Evolutionary conservation across 495 filamentous ascomycete genomes (phyloP).

Genomic region (Delitschia confertaspora): DNA sequence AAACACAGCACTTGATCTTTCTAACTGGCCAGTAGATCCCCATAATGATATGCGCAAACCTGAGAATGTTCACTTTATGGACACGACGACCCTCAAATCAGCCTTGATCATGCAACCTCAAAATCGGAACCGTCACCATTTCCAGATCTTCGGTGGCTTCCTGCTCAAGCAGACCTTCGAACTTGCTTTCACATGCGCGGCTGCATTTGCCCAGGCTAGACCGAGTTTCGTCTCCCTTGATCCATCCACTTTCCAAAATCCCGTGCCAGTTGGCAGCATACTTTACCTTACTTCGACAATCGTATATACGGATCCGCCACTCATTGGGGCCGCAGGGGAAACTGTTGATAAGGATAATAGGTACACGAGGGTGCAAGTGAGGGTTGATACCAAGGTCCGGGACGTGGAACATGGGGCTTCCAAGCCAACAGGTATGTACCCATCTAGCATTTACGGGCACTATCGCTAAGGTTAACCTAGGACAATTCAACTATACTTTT

Average conservation of each 20-base stretch:
- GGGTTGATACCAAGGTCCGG: constrained; percentile 67
- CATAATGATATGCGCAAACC: constrained; percentile 50
- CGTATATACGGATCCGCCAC: constrained; percentile 64
- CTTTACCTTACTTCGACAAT: constrained; percentile 71
- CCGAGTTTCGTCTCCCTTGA: constrained; percentile 73
- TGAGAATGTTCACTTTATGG: constrained; percentile 57
- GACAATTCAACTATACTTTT: constrained; percentile 84
- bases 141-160: constrained; percentile 87
- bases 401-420: constrained; percentile 68
- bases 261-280: constrained; percentile 75
- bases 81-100: constrained; percentile 54
- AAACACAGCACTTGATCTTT: neutral
- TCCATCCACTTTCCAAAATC: constrained; percentile 74
- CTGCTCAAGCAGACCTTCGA: constrained; percentile 76
- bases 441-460: too few species aligned
- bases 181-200: constrained; percentile 81
- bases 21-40: constrained; percentile 47
- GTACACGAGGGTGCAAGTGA: constrained; percentile 63
- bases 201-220: constrained; percentile 62
- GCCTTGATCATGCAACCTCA: constrained; percentile 84
- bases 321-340: constrained; percentile 35
- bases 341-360: constrained; percentile 36
- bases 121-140: constrained; percentile 74
- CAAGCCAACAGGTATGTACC: constrained; percentile 68
- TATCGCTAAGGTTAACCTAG: too few species aligned